Evolutionary conservation across 495 filamentous ascomycete species (phyloP), one percentile per base, ranked within the genome.

Genomic region (Trichocladium uniseriatum): DNA sequence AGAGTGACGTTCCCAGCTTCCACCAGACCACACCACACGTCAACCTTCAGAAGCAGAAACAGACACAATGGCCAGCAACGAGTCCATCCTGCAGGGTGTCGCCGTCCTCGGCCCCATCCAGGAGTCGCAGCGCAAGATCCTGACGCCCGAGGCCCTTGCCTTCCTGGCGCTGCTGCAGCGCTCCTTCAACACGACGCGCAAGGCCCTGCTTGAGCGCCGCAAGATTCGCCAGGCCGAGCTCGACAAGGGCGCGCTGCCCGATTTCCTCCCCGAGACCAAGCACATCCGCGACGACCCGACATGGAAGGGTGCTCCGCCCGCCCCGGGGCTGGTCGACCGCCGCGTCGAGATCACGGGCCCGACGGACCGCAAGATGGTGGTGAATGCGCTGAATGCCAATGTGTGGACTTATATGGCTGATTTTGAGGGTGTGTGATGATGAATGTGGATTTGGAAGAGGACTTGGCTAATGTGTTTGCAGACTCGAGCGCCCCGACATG

Each of bases 341-440:
- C 78, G 92, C 53, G 89, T 95, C n/a, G 92, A 99, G 77, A 99
- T 99, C 69, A 99, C 92, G 13, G 92, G 92, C 1, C 92, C 92
- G 0, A 97, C 92, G 3, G 92, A 97, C 69, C 79, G 94, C 51
- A 99, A 97, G 80, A 99, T 99, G 92, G 89, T 99, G 34, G 87
- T 99, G 48, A 99, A 99, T 69, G 92, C 92, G 6, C 61, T 99
- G 65, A 99, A 99, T 69, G 83, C 91, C 32, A 80, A 97, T 62
- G 94, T 97, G 16, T 99, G 87, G 88, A 97, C 92, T 24, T 99
- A 99, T 66, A 99, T 99, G 92, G 94, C 92, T 22, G 92, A 99
- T 73, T 92, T 99, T 49, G 92, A 99, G 72, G 89, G 89, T 89
- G 65, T 42, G 71, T 63, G 16, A n/a, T n/a, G n/a, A n/a, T n/a